A percentile compares a stretch with the other conserved stretches of the same genome.
These are phyloP conservation scores for Pseudozyma pruni DNA, from an alignment of 1,284 basidiomycete species.

Conservation along the genomic window DNA sequence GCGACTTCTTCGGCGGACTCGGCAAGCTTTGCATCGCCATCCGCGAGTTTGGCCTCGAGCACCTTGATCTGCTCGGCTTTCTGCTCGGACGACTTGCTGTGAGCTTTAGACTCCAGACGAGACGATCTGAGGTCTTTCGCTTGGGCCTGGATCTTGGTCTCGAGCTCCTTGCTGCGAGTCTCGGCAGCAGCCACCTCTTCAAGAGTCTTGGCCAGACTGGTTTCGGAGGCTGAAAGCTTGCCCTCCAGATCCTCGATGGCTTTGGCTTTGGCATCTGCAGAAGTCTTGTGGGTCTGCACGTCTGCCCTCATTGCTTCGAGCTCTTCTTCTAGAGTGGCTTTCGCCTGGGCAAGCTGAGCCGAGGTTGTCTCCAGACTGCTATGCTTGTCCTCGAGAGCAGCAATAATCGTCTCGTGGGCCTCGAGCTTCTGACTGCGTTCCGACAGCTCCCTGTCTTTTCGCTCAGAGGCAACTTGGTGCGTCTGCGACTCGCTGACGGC, in stretches of 20 bases:
- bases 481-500: constrained; percentile 9
- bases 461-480: constrained; percentile 7
- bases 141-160: constrained; percentile 20
- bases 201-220: constrained; percentile 13
- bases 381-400: constrained; percentile 13
- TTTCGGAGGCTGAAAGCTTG: constrained; percentile 16
- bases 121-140: constrained; percentile 19
- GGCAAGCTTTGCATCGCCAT: constrained; percentile 13
- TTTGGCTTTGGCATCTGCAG: constrained; percentile 14
- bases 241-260: constrained; percentile 20
- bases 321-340: constrained; percentile 17
- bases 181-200: constrained; percentile 17
- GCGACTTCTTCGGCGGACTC: constrained; percentile 8
- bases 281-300: constrained; percentile 10
- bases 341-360: constrained; percentile 7
- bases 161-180: constrained; percentile 15
- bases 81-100: constrained; percentile 21
- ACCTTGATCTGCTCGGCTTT: constrained; percentile 17
- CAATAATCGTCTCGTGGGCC: constrained; percentile 17
- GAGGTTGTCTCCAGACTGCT: constrained; percentile 13
- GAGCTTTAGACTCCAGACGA: constrained; percentile 8
- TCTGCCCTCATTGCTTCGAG: constrained; percentile 13
- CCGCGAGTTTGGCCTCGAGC: constrained; percentile 18
- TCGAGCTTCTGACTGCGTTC: constrained; percentile 13
- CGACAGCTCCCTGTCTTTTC: constrained; percentile 21